A percentile compares a stretch with the other conserved stretches of the same genome.
These are phyloP conservation scores for Pyrrhoderma noxium DNA, from an alignment of 1,284 basidiomycete genomes.

Conservation along the genomic window DNA sequence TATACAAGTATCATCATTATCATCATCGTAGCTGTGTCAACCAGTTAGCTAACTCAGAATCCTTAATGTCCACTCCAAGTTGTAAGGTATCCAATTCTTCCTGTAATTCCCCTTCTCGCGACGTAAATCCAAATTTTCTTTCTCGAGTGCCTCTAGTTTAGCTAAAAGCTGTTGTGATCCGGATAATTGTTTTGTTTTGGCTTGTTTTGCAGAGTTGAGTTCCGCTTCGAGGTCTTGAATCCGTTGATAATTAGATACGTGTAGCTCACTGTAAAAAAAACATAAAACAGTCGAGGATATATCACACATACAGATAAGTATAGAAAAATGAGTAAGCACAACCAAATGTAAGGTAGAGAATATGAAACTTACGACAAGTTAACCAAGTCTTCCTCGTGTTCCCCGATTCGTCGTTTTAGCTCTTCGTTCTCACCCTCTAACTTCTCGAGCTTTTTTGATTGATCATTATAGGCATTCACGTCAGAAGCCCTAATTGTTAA, in stretches of 20 bases:
- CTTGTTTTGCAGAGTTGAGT: constrained; percentile 32
- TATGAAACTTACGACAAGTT: too few relatives aligned
- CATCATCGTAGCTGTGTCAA: too few relatives aligned
- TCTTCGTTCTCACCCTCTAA: constrained; percentile 53
- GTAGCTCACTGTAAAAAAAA: constrained; percentile 2
- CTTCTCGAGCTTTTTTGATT: constrained; percentile 44
- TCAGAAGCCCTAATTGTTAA: constrained; percentile 54
- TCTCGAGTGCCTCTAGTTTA: constrained; percentile 40
- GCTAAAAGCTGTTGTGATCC: constrained; percentile 32
- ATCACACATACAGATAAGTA: constrained; percentile 43
- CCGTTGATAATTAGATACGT: constrained; percentile 46
- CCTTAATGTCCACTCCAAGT: constrained; percentile 51
- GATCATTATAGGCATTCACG: constrained; percentile 59
- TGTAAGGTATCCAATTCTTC: constrained; percentile 66
- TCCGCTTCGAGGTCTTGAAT: constrained; percentile 53
- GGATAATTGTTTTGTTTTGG: constrained; percentile 29
- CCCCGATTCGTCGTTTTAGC: constrained; percentile 54
- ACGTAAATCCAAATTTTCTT: constrained; percentile 42
- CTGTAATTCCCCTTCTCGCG: constrained; percentile 50
- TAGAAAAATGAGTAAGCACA: too few relatives aligned
- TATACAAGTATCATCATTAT: too few relatives aligned
- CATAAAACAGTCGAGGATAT: constrained; percentile 2
- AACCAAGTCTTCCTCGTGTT: constrained; percentile 42
- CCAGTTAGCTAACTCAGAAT: too few relatives aligned
- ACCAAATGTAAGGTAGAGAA: too few relatives aligned